Conservation (phyloP, 2,329 filamentous ascomycete species). For the Colletotrichum lindemuthianum region DNA sequence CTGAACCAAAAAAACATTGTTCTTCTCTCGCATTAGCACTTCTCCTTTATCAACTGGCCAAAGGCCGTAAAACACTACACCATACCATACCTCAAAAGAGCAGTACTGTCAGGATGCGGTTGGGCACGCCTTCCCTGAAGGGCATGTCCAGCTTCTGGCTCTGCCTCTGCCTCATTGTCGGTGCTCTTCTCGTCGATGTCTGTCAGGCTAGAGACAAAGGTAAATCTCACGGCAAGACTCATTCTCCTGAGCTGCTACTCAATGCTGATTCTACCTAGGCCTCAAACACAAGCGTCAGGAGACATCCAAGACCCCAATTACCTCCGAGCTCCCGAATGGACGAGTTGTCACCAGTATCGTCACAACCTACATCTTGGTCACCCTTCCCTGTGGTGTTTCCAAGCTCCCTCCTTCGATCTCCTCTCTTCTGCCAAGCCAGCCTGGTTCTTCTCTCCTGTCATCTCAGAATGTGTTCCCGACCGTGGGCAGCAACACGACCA, state of each 20-base stretch:
- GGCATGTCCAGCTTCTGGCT: background rate
- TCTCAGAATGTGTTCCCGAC: background rate
- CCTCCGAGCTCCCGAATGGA: background rate
- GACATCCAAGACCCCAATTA: background rate
- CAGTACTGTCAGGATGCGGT: background rate
- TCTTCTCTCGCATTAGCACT: too few species aligned
- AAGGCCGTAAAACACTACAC: too few species aligned
- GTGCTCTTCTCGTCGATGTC: background rate
- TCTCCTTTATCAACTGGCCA: too few species aligned
- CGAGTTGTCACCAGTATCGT: conserved; percentile 13
- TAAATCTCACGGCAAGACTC: background rate
- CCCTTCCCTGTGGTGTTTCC: conserved; percentile 1
- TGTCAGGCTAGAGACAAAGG: conserved; percentile 12
- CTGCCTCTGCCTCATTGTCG: background rate
- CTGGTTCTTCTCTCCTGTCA: background rate
- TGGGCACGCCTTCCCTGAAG: background rate
- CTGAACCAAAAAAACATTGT: too few species aligned
- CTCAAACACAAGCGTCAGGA: background rate
- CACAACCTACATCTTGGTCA: conserved; percentile 10
- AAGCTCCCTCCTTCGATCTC: background rate
- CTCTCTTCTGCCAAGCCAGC: background rate
- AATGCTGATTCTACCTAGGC: background rate
- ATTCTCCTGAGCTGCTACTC: background rate
- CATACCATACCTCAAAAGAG: too few species aligned
- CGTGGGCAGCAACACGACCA: background rate